Evolutionary conservation across 2,329 filamentous ascomycete genomes (phyloP), one percentile per base, ranked within the genome.

Genomic region (Fusarium redolens): DNA sequence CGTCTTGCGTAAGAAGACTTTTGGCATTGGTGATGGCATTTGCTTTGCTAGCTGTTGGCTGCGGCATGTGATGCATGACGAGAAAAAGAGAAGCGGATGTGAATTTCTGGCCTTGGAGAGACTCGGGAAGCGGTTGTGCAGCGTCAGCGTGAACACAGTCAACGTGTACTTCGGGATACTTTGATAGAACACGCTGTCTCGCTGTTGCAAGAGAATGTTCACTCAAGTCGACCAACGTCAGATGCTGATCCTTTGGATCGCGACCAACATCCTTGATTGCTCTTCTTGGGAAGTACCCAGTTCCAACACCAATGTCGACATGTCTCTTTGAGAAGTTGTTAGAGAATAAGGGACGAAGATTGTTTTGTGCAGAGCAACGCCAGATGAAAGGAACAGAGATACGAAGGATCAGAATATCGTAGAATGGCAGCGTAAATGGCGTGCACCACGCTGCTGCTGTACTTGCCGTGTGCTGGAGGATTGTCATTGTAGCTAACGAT

Each of bases 241-340:
- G 17, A 18, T 69, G 56, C 14, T 69, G 66, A 2, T 67, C 44
- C 22, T 43, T 57, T 9, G 57, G 56, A 0, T 41, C 18, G 18
- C 65, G 55, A 7, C 40, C 50, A 12, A 14, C 4, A 22, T 55
- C 55, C 18, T 44, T 6, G 20, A 66, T 33, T 4, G 61, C 55
- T 20, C 15, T 25, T 41, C 25, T 48, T 17, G 44, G 50, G 44
- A 69, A 69, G 51, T 67, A 69, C 0, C 63, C 66, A 11, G 51
- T 69, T 3, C 66, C 66, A 52, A 69, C 66, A 5, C 66, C 66
- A 30, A 69, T 67, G 8, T 69, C 66, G 4, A 69, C 18, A 22
- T 69, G 66, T 14, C 35, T 45, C 28, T 43, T 52, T 2, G 66
- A 69, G 14, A 69, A 69, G 35, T 67, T 62, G n/a, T 33, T 6